Evolutionary conservation across 495 filamentous ascomycete species (phyloP).

Genomic region (Lindgomyces ingoldianus): DNA sequence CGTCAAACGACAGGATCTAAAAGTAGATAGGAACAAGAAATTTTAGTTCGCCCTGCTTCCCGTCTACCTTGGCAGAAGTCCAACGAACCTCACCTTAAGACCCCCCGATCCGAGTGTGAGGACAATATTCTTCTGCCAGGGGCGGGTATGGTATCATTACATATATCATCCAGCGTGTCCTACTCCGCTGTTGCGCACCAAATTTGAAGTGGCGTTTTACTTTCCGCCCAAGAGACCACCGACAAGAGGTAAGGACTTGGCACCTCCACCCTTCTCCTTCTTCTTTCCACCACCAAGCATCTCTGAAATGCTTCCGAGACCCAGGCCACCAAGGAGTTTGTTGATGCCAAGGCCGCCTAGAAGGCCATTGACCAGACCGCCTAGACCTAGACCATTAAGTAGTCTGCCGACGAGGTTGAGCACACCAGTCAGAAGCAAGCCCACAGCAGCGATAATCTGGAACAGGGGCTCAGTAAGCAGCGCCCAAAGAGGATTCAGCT

Average conservation of each 20-base stretch:
- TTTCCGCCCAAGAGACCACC: constrained; percentile 46
- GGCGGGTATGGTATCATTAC: constrained; percentile 15
- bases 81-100: background rate
- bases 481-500: constrained; percentile 84
- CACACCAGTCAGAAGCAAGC: constrained; percentile 79
- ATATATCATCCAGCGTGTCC: background rate
- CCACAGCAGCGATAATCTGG: constrained; percentile 92
- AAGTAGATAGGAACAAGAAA: background rate
- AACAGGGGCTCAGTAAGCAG: constrained; percentile 81
- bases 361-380: constrained; percentile 74
- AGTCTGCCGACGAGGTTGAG: constrained; percentile 78
- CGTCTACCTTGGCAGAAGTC: background rate
- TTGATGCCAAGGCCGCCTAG: constrained; percentile 79
- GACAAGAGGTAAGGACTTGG: constrained; percentile 41
- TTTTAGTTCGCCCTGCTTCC: background rate
- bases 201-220: too few species aligned
- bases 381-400: constrained; percentile 81
- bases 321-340: constrained; percentile 72
- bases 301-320: constrained; percentile 62
- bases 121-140: background rate
- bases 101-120: constrained; percentile 20
- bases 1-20: background rate
- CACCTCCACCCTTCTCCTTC: constrained; percentile 44
- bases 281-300: constrained; percentile 55
- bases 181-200: background rate